Conservation (phyloP, 2,329 filamentous ascomycete species). For the Trichothecium roseum region DNA sequence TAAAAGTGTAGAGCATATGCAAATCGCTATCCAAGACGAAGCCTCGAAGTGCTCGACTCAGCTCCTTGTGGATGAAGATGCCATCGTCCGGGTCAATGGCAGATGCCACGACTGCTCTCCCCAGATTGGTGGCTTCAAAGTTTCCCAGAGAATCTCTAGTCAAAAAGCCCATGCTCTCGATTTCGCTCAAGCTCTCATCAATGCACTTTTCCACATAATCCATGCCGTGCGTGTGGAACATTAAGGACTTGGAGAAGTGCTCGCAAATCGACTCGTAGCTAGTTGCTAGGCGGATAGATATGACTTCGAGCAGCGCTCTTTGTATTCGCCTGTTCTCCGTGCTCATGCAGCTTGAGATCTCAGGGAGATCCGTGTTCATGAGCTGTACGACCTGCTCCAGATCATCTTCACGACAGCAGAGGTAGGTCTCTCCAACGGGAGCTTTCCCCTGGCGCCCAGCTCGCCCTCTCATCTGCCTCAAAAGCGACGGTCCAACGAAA, state of each 20-base stretch:
- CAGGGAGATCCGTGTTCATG: constrained; percentile 62
- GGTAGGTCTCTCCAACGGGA: constrained; percentile 65
- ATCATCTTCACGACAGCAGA: constrained; percentile 61
- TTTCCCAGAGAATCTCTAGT: constrained; percentile 34
- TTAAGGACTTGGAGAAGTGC: constrained; percentile 57
- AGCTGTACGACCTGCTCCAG: constrained; percentile 60
- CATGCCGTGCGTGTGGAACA: constrained; percentile 45
- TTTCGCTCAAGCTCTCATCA: constrained; percentile 46
- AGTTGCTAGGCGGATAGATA: constrained; percentile 57
- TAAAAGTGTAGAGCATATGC: constrained; percentile 70
- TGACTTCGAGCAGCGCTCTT: constrained; percentile 61
- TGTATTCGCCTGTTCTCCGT: constrained; percentile 59
- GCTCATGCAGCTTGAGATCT: constrained; percentile 56
- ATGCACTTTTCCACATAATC: constrained; percentile 42
- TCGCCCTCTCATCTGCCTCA: constrained; percentile 71
- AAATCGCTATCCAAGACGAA: constrained; percentile 77
- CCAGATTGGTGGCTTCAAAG: constrained; percentile 54
- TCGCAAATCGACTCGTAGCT: constrained; percentile 54
- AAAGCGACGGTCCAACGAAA: constrained; percentile 66
- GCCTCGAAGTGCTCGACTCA: constrained; percentile 54
- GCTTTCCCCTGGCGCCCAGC: constrained; percentile 73
- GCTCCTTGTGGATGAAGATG: constrained; percentile 60
- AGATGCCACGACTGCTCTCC: constrained; percentile 61
- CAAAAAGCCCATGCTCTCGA: constrained; percentile 46
- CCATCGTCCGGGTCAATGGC: constrained; percentile 67